Evolutionary conservation across 805 yeast species (phyloP), one percentile per base, ranked within the genome.

Genomic region (Yamadazyma akitaensis): DNA sequence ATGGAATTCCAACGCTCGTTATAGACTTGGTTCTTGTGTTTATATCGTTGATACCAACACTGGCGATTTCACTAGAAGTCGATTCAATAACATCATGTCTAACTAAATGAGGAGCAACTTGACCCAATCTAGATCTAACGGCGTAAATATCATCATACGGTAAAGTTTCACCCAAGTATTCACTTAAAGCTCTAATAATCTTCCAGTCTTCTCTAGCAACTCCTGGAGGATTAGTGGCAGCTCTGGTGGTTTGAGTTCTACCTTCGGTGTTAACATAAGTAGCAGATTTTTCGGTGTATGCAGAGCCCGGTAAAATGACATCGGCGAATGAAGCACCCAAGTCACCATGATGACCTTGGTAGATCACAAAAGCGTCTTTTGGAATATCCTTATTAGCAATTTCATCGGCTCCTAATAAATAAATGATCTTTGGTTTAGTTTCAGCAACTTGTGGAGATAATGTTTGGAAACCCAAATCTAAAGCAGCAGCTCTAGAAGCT

Each of bases 321-420:
- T 88, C 96, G 38, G 96, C 96, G 56, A 81, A 78, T 8, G 92
- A 82, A 25, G 96, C 96, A 56, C 96, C 96, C 18, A 78, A 66
- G 58, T 88, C 96, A 70, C 96, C 96, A 68, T 88, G 96, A 68
- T 88, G 96, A 46, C 96, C 96, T 70, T 88, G 89, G 70, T 88
- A 88, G 44, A 88, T 82, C 26, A 88, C 96, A 64, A 88, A 88
- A 3, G 96, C 88, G 63, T 88, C 94, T 64, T 75, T 73, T 54
- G 96, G 95, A 56, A 88, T 80, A 49, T 84, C 85, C 49, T 76
- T 68, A 50, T 82, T 79, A 50, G 75, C 69, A 51, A 87, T 65
- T 68, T 88, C 96, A 65, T 88, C 96, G 31, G 96, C 95, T 37
- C 92, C 94, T 46, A 88, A 75, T 57, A 88, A 73, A 72, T 85